Base-by-base conservation (phyloP, 2,329 filamentous ascomycete species). In the Fusarium sp. region DNA sequence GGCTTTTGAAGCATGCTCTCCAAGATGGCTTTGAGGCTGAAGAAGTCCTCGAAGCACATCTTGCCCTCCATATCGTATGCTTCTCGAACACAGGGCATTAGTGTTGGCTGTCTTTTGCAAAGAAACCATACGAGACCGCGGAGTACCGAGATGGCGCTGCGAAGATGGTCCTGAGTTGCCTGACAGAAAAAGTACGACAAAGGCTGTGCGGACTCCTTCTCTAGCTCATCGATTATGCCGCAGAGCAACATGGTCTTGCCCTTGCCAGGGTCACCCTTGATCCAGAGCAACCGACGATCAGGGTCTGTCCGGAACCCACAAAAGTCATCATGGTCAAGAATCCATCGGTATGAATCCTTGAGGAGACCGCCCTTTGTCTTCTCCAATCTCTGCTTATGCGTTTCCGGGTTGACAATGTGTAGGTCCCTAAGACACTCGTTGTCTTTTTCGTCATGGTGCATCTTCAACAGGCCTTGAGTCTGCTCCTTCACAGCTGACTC, bases 141-240 rank as follows among this genome's bases (percentile, higher is more conserved):
- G 5, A 88, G 71, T 0, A 87, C 82, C 3, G 84, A 78, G 1
- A 73, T 80, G 1, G 83, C 83, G 55, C 72, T 85, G 62, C 85
- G 85, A 9, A 85, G 67, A 0, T 77, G 70, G 0, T 67, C 44
- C 29, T 87, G 78, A 1, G 81, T 83, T 6, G 78, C 81, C 66
- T 88, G 83, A 67, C 83, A 88, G 74, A 87, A 87, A 75, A 85
- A 86, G 67, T 67, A 76, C 7, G 72, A 65, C 31, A 83, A 10
- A 0, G 9, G 1, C 0, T 40, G 38, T 5, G 16, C 12, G 4
- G 46, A 4, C 4, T 36, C 12, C 2, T 33, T 49, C 14, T 67
- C 16, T 0, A 74, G 22, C 8, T 81, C 70, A 11, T 81, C 51
- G 20, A 80, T 76, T 35, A 81, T 79, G 22, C 78, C 77, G 22